phyloP scores from a whole-genome alignment of 2,329 filamentous ascomycete genomes.

The Drechslera avenae region DNA sequence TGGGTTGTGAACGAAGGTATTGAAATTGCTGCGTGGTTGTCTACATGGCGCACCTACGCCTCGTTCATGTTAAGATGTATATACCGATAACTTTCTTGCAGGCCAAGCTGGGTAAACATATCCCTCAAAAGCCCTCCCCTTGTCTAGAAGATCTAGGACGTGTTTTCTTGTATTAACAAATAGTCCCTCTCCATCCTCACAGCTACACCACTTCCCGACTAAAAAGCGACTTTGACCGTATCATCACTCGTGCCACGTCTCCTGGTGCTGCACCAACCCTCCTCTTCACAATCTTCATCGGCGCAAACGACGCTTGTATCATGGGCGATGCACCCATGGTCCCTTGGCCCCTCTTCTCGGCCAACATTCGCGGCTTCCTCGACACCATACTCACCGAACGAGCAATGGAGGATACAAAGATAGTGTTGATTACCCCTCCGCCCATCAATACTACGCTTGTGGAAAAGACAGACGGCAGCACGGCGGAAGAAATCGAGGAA shows the following conservation, averaged over 20 bases:
- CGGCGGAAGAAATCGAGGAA: slow-evolving; percentile 8
- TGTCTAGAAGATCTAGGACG: neutral
- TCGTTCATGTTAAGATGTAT: neutral
- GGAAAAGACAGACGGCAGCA: neutral
- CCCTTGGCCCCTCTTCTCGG: slow-evolving; percentile 41
- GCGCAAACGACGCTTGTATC: slow-evolving; percentile 49
- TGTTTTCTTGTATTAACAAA: neutral
- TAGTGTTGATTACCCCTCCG: slow-evolving; percentile 48
- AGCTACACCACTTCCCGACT: slow-evolving; percentile 40
- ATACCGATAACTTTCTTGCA: slow-evolving; percentile 8
- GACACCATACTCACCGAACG: slow-evolving; percentile 42
- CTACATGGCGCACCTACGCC: neutral
- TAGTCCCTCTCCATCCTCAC: too few species aligned
- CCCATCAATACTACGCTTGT: slow-evolving; percentile 40
- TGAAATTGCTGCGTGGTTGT: neutral
- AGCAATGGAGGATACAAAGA: slow-evolving; percentile 38
- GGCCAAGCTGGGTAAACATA: slow-evolving; percentile 30
- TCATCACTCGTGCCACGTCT: slow-evolving; percentile 27
- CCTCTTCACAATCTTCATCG: slow-evolving; percentile 49
- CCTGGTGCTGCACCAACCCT: slow-evolving; percentile 35
- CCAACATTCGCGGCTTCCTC: slow-evolving; percentile 45
- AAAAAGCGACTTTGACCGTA: slow-evolving; percentile 29
- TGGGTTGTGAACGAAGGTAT: slow-evolving; percentile 33
- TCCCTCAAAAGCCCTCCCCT: neutral
- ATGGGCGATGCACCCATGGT: slow-evolving; percentile 32